Evolutionary conservation across 2,329 filamentous ascomycete species (phyloP), one percentile per base, ranked within the genome.

Genomic region (Fusarium buxicola): DNA sequence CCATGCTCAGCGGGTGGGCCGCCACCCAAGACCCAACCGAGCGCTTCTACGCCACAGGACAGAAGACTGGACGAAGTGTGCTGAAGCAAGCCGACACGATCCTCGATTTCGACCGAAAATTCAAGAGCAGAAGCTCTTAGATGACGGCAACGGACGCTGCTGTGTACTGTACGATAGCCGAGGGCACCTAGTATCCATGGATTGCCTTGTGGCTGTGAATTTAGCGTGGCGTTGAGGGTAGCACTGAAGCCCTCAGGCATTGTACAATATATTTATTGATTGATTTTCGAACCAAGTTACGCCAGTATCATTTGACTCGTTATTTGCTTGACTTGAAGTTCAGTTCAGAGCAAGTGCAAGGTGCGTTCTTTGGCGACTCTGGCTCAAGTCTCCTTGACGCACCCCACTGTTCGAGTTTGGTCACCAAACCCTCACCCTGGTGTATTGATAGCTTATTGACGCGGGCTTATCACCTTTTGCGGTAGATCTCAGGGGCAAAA

Each of bases 171-270:
- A 25, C 25, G 38, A 55, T 3, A 9, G 21, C 30, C 9, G 18
- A 25, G 30, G 24, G 13, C n/a, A n/a, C n/a, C n/a, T n/a, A n/a
- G n/a, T 43, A 16, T 21, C 21, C n/a, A 38, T 9, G 16, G 13
- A 12, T 24, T 43, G 3, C 13, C 46, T 55, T 44, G 38, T 55
- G 55, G 44, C 59, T 52, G 45, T 51, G 45, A 24, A 40, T 44
- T 63, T 57, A 65, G 60, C 60, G 43, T 27, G 60, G 60, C 60
- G 60, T 57, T 21, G 18, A 15, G 49, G 31, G 60, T 60, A 64
- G 55, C 51, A 31, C 46, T 35, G 51, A 31, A 35, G 45, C 12
- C 27, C 46, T 52, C 32, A 16, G 50, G 28, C 34, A 28, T 57
- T 60, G 60, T 61, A 65, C 36, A 65, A 57, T 21, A 64, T 5